Conservation (phyloP, 2,329 filamentous ascomycete genomes). For the Colletotrichum liriopes region DNA sequence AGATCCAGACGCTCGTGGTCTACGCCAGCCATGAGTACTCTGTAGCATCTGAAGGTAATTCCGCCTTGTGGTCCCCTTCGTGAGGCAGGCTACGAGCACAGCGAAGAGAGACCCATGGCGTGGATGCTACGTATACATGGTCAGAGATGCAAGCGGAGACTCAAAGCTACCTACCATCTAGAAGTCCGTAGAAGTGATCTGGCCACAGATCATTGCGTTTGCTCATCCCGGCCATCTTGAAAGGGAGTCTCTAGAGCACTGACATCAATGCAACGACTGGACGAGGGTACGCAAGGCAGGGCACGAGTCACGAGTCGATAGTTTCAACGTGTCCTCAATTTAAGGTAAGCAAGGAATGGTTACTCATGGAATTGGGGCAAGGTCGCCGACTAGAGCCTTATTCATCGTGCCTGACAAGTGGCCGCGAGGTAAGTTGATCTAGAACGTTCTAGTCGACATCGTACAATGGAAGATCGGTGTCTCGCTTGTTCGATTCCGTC, state of each 20-base stretch:
- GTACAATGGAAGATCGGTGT: background rate
- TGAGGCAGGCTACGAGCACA: background rate
- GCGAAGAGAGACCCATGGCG: background rate
- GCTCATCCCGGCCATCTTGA: background rate
- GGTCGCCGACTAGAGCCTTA: background rate
- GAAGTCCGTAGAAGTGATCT: background rate
- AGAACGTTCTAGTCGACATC: background rate
- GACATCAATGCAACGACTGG: background rate
- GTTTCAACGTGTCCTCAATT: slow-evolving; percentile 1
- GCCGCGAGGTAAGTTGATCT: background rate
- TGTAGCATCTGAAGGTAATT: background rate
- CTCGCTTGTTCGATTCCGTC: background rate
- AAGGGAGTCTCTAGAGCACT: background rate
- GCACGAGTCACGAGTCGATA: background rate
- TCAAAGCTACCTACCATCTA: no score
- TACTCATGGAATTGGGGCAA: background rate
- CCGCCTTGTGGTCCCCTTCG: background rate
- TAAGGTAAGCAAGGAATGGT: background rate
- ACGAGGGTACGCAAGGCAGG: background rate
- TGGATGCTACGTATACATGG: background rate
- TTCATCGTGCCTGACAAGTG: background rate
- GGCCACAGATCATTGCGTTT: background rate
- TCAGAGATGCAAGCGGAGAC: background rate
- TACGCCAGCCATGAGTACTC: background rate
- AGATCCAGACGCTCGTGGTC: background rate